phyloP scores from a whole-genome alignment of 2,329 filamentous ascomycete genomes.

The Phialocephala subalpina region DNA sequence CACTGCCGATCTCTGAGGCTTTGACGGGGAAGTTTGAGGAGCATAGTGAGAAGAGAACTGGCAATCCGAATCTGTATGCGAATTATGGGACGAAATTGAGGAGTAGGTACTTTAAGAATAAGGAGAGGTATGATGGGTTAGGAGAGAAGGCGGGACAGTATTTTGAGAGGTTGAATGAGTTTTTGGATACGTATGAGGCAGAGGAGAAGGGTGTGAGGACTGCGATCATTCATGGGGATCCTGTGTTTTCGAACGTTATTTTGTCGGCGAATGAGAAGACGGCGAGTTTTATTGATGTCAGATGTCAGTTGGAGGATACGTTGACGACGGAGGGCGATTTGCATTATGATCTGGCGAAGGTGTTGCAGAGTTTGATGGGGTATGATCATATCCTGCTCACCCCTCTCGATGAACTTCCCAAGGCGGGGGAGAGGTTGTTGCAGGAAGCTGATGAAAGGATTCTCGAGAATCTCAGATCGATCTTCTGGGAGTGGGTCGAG shows the following conservation, averaged over 20 bases:
- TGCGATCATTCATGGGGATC: constrained; percentile 20
- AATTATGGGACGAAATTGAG: constrained; percentile 20
- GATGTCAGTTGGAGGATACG: constrained; percentile 13
- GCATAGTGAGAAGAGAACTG: constrained; percentile 2
- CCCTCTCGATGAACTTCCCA: background rate
- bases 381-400: constrained; percentile 21
- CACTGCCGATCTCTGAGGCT: constrained; percentile 35
- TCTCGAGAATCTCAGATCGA: background rate
- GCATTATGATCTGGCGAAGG: constrained; percentile 20
- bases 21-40: constrained; percentile 25
- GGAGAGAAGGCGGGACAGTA: constrained; percentile 1
- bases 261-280: constrained; percentile 3
- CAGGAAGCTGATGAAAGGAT: constrained; percentile 17
- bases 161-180: constrained; percentile 18
- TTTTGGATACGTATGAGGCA: constrained; percentile 22
- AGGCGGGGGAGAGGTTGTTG: background rate
- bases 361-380: constrained; percentile 16
- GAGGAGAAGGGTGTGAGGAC: constrained; percentile 16
- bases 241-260: constrained; percentile 16
- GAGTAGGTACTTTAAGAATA: constrained; percentile 12
- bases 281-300: constrained; percentile 19
- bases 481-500: constrained; percentile 19
- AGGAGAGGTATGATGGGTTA: background rate
- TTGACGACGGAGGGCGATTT: constrained; percentile 17
- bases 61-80: constrained; percentile 15